Base-by-base conservation (phyloP, 2,329 filamentous ascomycete genomes). In the Ophiostoma novo-ulmi region DNA sequence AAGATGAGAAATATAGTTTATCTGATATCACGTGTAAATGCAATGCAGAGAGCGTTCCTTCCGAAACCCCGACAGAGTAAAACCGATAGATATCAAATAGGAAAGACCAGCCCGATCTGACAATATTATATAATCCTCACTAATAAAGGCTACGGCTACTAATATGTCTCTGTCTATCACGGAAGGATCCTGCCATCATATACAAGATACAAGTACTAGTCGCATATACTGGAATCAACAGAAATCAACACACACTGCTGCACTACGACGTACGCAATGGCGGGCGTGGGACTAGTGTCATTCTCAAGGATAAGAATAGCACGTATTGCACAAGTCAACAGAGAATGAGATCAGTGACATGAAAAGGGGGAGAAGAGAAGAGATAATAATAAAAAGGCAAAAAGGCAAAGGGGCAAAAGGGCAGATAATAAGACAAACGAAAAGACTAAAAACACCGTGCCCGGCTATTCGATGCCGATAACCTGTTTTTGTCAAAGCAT, bases 391-490 rank as follows among this genome's bases (percentile, higher is more conserved):
- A 2, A 22, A 13, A 2, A 31, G 3, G 26, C n/a, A n/a, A n/a
- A n/a, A 4, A 31, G 26, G 14, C 22, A 31, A 26, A 4, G n/a
- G n/a, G 6, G n/a, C 48, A 55, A 55, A 7, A 22, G 48, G 48
- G 20, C 48, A 55, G 52, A 5, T 11, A 58, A 13, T 22, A 58
- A 20, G 17, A 48, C 44, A n/a, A 6, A n/a, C 3, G 13, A 48
- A 11, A n/a, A 48, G 6, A n/a, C 7, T 14, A 13, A 48, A 20
- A n/a, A 48, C 7, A n/a, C 6, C 17, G 2, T 20, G 17, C 44
- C 52, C 52, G 52, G 52, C 52, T 58, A 58, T 58, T 31, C 52
- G n/a, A 26, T 58, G 52, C 52, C 52, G 52, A 58, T 44, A 44
- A 17, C 10, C n/a, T 31, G n/a, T 13, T 13, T 26, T 31, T 26